Conservation (phyloP, 768 basidiomycete genomes). For the Rubroboletus pulcherrimus region DNA sequence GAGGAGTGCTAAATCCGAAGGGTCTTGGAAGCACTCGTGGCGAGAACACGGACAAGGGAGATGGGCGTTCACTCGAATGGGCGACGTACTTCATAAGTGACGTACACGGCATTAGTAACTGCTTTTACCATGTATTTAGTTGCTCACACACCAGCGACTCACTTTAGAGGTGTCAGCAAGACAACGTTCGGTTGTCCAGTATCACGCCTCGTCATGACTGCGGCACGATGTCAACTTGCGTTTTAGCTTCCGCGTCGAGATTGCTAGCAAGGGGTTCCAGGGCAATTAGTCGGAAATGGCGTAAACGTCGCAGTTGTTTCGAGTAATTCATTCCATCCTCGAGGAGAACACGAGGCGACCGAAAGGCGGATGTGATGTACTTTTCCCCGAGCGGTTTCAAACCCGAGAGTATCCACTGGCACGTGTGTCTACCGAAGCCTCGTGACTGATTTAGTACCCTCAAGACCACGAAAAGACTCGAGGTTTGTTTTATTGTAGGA, state of each 20-base stretch:
- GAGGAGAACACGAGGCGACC: constrained; percentile 23
- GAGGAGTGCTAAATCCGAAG: constrained; percentile 1
- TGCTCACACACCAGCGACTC: constrained; percentile 1
- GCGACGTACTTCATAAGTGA: neutral
- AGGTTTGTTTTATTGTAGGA: neutral
- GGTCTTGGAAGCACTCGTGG: constrained; percentile 3
- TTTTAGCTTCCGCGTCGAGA: neutral
- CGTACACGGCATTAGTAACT: neutral
- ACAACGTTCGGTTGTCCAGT: neutral
- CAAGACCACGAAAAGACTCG: neutral
- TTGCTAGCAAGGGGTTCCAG: neutral
- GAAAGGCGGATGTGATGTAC: constrained; percentile 7
- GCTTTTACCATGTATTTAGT: neutral
- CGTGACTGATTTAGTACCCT: constrained; percentile 1
- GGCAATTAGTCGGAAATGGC: constrained; percentile 7
- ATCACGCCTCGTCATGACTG: neutral
- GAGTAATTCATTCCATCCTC: constrained; percentile 18
- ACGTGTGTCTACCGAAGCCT: neutral
- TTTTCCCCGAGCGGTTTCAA: neutral
- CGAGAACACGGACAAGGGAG: neutral
- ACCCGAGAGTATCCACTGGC: neutral
- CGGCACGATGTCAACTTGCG: neutral
- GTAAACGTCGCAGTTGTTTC: constrained; percentile 15
- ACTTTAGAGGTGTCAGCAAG: neutral
- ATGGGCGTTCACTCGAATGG: constrained; percentile 6